A percentile compares a stretch with the other conserved stretches of the same genome.
phyloP scores from a whole-genome alignment of 2,329 filamentous ascomycete species.

The Lachnellula willkommii region DNA sequence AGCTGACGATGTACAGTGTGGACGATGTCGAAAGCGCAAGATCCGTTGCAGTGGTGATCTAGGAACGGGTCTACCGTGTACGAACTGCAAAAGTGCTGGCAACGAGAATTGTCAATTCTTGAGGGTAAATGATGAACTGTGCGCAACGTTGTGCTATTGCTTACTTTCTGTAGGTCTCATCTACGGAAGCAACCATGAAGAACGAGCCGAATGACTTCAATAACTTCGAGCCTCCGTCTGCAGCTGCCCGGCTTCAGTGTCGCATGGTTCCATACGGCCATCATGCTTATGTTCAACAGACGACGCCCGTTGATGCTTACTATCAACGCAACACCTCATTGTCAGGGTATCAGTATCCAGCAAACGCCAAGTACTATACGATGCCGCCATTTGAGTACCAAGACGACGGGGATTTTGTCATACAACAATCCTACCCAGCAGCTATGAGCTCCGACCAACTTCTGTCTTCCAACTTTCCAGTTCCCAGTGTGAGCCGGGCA shows the following conservation, averaged over 20 bases:
- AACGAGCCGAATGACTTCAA: conserved; percentile 19
- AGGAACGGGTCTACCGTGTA: conserved; percentile 69
- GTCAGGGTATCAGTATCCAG: conserved; percentile 14
- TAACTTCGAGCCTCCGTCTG: conserved; percentile 19
- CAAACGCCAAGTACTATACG: conserved; percentile 16
- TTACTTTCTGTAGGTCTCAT: conserved; percentile 26
- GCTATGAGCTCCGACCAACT: conserved; percentile 15
- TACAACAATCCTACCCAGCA: conserved; percentile 4
- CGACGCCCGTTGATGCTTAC: conserved; percentile 9
- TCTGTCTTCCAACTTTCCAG: conserved; percentile 10
- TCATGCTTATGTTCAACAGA: conserved; percentile 13
- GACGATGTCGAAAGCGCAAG: conserved; percentile 85
- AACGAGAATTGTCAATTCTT: conserved; percentile 71
- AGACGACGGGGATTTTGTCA: conserved; percentile 25
- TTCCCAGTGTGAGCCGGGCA: conserved; percentile 8
- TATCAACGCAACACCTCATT: conserved; percentile 16
- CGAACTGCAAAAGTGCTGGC: conserved; percentile 74
- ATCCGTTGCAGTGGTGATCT: conserved; percentile 88
- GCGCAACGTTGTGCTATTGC: not conserved
- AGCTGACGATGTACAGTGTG: conserved; percentile 55
- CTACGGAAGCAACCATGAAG: conserved; percentile 24
- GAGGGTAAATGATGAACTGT: conserved; percentile 50
- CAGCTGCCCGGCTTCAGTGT: conserved; percentile 21
- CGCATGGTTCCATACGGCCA: conserved; percentile 20
- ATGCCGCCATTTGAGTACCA: conserved; percentile 20